Evolutionary conservation across 2,329 filamentous ascomycete species (phyloP).

Genomic region (Falciphora oryzae): DNA sequence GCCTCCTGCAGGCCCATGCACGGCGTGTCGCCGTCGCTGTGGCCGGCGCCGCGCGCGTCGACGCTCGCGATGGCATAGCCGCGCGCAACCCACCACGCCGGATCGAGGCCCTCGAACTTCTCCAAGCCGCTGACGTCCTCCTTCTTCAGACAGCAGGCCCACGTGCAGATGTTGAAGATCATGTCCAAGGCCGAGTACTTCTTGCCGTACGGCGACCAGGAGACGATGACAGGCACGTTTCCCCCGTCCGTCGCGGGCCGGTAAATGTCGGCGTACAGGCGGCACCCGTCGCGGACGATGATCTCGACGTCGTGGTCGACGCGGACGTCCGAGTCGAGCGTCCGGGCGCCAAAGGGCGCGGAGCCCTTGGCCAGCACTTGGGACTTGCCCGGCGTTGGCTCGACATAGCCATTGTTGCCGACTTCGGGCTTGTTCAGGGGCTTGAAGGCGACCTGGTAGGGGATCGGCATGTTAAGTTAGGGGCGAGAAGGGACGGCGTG

Average conservation of each 20-base stretch:
- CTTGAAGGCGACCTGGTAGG: constrained; percentile 17
- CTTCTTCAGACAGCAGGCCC: constrained; percentile 31
- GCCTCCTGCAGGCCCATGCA: constrained; percentile 20
- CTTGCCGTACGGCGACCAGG: constrained; percentile 40
- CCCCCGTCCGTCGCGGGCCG: constrained; percentile 27
- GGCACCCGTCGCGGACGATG: constrained; percentile 32
- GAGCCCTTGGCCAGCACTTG: constrained; percentile 31
- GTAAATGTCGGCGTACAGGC: constrained; percentile 38
- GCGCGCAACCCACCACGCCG: constrained; percentile 23
- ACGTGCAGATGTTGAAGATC: constrained; percentile 30
- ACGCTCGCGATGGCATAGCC: constrained; percentile 25
- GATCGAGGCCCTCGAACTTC: constrained; percentile 26
- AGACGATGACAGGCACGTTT: constrained; percentile 36
- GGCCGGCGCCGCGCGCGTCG: constrained; percentile 22
- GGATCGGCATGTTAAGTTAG: constrained; percentile 15
- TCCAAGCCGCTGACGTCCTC: constrained; percentile 18
- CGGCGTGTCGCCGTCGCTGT: constrained; percentile 22
- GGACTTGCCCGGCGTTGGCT: constrained; percentile 29
- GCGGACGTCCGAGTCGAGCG: constrained; percentile 29
- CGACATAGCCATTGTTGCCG: constrained; percentile 34
- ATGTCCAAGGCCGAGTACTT: constrained; percentile 33
- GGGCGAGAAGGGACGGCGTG: too few species aligned
- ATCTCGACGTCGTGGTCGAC: constrained; percentile 37
- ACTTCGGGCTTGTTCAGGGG: constrained; percentile 23
- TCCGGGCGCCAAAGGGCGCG: constrained; percentile 27